Evolutionary conservation across 2,329 filamentous ascomycete species (phyloP).

Genomic region (Sporothrix phasma): DNA sequence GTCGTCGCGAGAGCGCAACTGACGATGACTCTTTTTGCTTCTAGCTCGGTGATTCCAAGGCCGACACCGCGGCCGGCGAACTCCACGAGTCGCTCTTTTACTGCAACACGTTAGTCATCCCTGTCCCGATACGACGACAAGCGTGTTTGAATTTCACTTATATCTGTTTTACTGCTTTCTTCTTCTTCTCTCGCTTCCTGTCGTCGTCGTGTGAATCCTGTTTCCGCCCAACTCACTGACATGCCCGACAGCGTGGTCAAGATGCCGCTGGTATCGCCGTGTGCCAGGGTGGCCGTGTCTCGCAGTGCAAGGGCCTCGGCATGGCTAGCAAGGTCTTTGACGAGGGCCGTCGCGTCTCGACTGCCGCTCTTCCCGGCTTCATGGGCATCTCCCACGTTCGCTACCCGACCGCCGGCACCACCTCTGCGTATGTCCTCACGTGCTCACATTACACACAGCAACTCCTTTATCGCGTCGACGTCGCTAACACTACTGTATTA

Average conservation of each 20-base stretch:
- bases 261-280: constrained; percentile 83
- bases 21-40: not conserved
- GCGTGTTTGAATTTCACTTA: not conserved
- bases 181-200: not conserved
- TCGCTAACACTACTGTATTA: not conserved
- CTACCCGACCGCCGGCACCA: constrained; percentile 83
- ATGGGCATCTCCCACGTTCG: constrained; percentile 75
- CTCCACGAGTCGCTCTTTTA: constrained; percentile 64
- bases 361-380: constrained; percentile 63
- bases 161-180: not conserved
- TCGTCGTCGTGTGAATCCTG: not conserved
- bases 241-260: constrained; percentile 49
- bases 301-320: constrained; percentile 83
- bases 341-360: constrained; percentile 57
- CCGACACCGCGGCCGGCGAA: constrained; percentile 46
- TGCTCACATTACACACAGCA: not conserved
- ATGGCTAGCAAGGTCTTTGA: constrained; percentile 67
- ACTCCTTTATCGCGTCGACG: not conserved
- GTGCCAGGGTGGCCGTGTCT: constrained; percentile 66
- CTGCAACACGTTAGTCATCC: constrained; percentile 38
- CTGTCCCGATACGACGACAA: not conserved
- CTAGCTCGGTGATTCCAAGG: constrained; percentile 41
- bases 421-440: constrained; percentile 30
- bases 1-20: not conserved
- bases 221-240: not conserved